A percentile compares a stretch with the other conserved stretches of the same genome.
These are phyloP conservation scores for Cytospora piceicola DNA, from an alignment of 2,329 filamentous ascomycete genomes.

Conservation along the genomic window DNA sequence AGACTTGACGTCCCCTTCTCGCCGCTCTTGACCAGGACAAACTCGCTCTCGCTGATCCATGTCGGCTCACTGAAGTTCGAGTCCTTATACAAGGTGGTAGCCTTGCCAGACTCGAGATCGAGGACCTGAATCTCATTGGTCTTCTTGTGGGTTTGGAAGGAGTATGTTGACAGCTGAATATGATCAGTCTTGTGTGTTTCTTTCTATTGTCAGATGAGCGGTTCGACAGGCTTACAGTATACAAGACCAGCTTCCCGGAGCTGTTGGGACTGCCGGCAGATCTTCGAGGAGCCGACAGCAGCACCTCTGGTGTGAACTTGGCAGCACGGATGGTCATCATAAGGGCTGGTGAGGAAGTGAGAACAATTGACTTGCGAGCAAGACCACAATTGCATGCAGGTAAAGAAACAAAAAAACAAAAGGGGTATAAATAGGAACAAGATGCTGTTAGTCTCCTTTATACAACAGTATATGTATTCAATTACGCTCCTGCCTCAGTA, in stretches of 20 bases:
- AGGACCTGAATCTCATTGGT: constrained; percentile 70
- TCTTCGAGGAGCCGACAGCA: constrained; percentile 75
- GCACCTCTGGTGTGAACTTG: constrained; percentile 76
- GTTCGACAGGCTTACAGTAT: constrained; percentile 52
- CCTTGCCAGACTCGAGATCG: constrained; percentile 68
- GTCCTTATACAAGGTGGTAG: constrained; percentile 68
- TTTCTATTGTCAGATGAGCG: background rate
- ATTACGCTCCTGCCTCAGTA: constrained; percentile 15
- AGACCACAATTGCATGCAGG: background rate
- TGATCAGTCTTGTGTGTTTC: background rate
- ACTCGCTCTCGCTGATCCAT: constrained; percentile 74
- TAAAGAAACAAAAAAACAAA: background rate
- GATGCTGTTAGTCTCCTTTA: background rate
- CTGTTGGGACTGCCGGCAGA: constrained; percentile 72
- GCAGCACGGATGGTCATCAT: constrained; percentile 71
- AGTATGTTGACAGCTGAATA: constrained; percentile 70
- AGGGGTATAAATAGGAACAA: background rate
- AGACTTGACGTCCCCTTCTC: constrained; percentile 54
- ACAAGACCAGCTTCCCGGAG: constrained; percentile 66
- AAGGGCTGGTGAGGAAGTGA: constrained; percentile 27
- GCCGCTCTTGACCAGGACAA: constrained; percentile 56
- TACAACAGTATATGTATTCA: background rate
- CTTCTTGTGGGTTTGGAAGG: constrained; percentile 74
- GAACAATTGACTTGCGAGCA: background rate
- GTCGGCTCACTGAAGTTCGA: constrained; percentile 68